Evolutionary conservation across 768 basidiomycete genomes (phyloP), one percentile per base, ranked within the genome.

Genomic region (Leucocoprinus sp.): DNA sequence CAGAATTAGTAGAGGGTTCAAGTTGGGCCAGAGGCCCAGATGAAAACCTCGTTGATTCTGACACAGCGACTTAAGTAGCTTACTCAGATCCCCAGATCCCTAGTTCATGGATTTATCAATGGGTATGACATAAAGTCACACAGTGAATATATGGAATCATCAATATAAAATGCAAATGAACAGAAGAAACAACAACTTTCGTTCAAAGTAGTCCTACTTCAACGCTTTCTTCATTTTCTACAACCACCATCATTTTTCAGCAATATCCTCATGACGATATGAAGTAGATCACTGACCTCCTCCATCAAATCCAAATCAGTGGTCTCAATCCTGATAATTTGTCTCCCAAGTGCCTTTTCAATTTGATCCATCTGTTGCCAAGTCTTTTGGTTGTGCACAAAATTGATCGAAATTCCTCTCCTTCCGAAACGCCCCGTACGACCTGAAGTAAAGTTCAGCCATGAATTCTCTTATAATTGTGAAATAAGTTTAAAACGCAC

Each of bases 371-470:
- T 95, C 60, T 95, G 86, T 56, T 74, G 47, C 82, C 86, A 93
- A 5, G 93, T 92, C 61, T 70, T 70, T 59, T 81, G 71, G 67
- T 98, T 84, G 62, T 97, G 91, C 11, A 97, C 93, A 58, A 99
- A 98, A 63, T 96, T 96, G 59, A 99, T 89, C 26, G 93, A 93
- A 43, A 97, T 88, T 4, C 96, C 96, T 63, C 90, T 92, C 36
- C 96, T 82, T 44, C 96, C 96, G 61, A 99, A 99, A 35, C 96
- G 87, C 48, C 96, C 96, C 37, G 96, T 99, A 44, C 96, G 89
- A 40, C 95, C 93, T 97, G 53, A 48, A 15, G 28, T 22, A 14
- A 11, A 12, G 6, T 31, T 8, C n/a, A n/a, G n/a, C n/a, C n/a
- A n/a, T n/a, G n/a, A n/a, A n/a, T n/a, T n/a, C n/a, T n/a, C n/a